phyloP scores from a whole-genome alignment of 768 basidiomycete genomes.

The Terana coerulea region DNA sequence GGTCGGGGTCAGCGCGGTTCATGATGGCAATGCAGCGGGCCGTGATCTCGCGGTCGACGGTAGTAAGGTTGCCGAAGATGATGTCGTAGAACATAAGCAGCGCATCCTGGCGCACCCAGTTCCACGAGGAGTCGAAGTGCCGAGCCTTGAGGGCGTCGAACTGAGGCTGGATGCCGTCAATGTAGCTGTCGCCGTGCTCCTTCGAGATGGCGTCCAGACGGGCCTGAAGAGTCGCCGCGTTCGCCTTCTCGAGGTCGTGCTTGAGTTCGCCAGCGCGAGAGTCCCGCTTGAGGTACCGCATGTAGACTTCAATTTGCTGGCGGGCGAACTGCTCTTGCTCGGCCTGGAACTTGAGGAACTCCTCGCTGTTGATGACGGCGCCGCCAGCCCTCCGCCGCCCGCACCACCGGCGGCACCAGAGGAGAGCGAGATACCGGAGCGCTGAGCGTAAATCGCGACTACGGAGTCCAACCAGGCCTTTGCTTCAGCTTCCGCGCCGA shows the following conservation, averaged over 20 bases:
- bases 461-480: constrained; percentile 91
- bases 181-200: constrained; percentile 92
- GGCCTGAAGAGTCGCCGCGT: constrained; percentile 66
- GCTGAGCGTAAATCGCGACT: constrained; percentile 81
- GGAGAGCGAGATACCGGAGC: constrained; percentile 81
- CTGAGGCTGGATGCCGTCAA: constrained; percentile 91
- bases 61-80: constrained; percentile 90
- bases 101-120: constrained; percentile 98
- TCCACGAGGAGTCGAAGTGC: constrained; percentile 98
- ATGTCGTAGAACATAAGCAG: constrained; percentile 98
- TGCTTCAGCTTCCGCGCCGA: constrained; percentile 86
- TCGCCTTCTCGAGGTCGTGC: constrained; percentile 83
- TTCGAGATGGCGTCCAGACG: constrained; percentile 83
- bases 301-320: constrained; percentile 93
- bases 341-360: constrained; percentile 93
- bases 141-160: constrained; percentile 97
- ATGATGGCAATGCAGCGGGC: constrained; percentile 96
- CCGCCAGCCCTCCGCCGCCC: constrained; percentile 66
- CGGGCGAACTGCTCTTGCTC: constrained; percentile 90
- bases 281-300: constrained; percentile 94
- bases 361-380: constrained; percentile 94
- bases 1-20: constrained; percentile 92
- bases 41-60: constrained; percentile 94
- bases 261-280: constrained; percentile 89
- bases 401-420: constrained; percentile 61